These are phyloP conservation scores for Aspergillus proliferans DNA, from an alignment of 2,329 filamentous ascomycete genomes.

Conservation along the genomic window DNA sequence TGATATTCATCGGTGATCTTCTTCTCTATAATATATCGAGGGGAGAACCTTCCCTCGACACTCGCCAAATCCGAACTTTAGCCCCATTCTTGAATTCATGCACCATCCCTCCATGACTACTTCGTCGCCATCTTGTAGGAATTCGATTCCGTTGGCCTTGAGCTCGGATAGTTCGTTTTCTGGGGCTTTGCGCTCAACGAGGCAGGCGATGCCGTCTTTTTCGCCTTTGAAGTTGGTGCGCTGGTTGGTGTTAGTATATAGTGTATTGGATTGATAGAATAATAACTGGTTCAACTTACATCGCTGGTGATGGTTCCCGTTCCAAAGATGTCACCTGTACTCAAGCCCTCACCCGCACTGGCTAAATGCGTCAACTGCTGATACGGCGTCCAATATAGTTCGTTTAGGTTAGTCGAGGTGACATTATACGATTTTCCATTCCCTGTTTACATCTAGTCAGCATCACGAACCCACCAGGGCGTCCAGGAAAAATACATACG, in stretches of 20 bases:
- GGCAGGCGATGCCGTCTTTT: conserved; percentile 9
- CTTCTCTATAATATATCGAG: background rate
- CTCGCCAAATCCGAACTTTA: background rate
- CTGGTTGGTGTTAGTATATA: background rate
- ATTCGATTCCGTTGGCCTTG: background rate
- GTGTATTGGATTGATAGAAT: background rate
- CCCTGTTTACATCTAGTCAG: conserved; percentile 10
- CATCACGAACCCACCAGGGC: background rate
- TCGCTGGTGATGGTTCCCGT: conserved; percentile 19
- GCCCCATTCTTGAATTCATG: background rate
- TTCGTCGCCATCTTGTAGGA: background rate
- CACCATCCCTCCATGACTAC: background rate
- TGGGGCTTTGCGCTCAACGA: conserved; percentile 8
- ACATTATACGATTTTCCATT: conserved; percentile 14
- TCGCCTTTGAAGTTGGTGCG: conserved; percentile 5
- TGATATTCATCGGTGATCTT: conserved; percentile 15
- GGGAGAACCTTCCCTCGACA: background rate
- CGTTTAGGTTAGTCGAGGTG: conserved; percentile 16
- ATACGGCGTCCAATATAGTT: conserved; percentile 22
- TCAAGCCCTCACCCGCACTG: conserved; percentile 16
- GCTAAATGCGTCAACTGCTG: conserved; percentile 18
- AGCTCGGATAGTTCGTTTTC: background rate
- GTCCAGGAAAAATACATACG: background rate
- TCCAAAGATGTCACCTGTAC: conserved; percentile 19
- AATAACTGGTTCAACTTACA: conserved; percentile 1